These are phyloP conservation scores for Juglanconis sp. DNA, from an alignment of 2,329 filamentous ascomycete species.

Conservation along the genomic window DNA sequence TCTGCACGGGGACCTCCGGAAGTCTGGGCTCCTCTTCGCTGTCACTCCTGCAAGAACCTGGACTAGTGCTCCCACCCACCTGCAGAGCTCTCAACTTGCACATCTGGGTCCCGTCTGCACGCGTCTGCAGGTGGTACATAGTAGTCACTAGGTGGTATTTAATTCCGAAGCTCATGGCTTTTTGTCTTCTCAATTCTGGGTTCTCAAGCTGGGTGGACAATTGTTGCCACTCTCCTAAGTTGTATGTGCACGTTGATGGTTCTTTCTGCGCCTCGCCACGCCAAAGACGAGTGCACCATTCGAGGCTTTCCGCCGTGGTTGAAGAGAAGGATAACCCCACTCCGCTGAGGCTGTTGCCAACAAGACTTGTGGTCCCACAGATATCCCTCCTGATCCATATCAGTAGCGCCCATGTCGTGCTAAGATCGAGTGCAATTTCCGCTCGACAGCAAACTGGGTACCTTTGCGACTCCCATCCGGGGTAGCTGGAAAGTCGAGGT, in stretches of 20 bases:
- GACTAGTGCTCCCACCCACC: slow-evolving; percentile 8
- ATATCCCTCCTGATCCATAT: neutral
- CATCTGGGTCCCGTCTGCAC: slow-evolving; percentile 2
- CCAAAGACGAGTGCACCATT: neutral
- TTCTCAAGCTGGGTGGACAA: neutral
- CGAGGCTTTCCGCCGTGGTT: neutral
- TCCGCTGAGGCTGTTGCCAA: neutral
- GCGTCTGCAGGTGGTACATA: slow-evolving; percentile 6
- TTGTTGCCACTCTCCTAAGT: neutral
- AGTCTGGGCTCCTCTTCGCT: slow-evolving; percentile 3
- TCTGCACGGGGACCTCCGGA: neutral
- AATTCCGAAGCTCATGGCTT: neutral
- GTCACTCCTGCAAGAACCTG: slow-evolving; percentile 6
- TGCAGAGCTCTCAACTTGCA: neutral
- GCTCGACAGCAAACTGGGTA: neutral
- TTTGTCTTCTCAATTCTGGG: slow-evolving; percentile 2
- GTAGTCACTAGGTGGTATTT: neutral
- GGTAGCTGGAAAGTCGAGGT: slow-evolving; percentile 4
- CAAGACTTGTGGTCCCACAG: neutral
- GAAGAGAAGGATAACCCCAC: neutral
- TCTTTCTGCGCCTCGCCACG: neutral
- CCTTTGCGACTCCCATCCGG: slow-evolving; percentile 6
- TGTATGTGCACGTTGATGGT: neutral
- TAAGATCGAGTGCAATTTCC: slow-evolving; percentile 4
- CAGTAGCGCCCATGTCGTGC: neutral